Evolutionary conservation across 768 basidiomycete genomes (phyloP).

Genomic region (Russula ochroleuca): DNA sequence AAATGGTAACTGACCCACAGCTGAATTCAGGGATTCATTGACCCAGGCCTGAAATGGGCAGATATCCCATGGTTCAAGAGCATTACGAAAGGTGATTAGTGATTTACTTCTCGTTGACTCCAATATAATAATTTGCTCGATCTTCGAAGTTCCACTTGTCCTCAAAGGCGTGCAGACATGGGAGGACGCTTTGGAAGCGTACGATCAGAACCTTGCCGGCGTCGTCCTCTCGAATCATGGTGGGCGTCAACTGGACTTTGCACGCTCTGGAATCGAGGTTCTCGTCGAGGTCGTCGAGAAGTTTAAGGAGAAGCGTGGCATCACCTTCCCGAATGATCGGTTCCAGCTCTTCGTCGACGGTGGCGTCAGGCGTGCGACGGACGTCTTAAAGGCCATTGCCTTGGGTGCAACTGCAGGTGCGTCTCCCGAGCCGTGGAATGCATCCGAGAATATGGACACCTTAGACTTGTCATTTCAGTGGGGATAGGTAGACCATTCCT

Average conservation of each 20-base stretch:
- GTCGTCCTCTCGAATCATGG: conserved; percentile 59
- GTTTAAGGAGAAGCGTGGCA: conserved; percentile 58
- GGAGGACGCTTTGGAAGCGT: conserved; percentile 56
- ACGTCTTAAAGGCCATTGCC: conserved; percentile 84
- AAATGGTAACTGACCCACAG: background rate
- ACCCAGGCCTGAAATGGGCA: conserved; percentile 82
- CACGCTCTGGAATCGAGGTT: conserved; percentile 38
- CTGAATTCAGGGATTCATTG: conserved; percentile 76
- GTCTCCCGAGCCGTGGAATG: conserved; percentile 19
- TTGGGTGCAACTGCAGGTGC: conserved; percentile 83
- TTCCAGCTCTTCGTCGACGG: conserved; percentile 92
- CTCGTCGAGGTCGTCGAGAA: conserved; percentile 70
- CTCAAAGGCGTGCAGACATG: conserved; percentile 63
- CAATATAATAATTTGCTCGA: background rate
- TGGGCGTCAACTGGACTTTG: conserved; percentile 52
- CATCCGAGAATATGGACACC: background rate
- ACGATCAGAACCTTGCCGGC: conserved; percentile 43
- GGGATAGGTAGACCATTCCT: conserved; percentile 84
- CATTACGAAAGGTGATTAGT: conserved; percentile 55
- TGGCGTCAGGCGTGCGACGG: conserved; percentile 88
- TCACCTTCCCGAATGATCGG: conserved; percentile 69
- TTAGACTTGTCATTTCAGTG: conserved; percentile 38
- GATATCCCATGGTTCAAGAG: conserved; percentile 66
- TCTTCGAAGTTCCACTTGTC: conserved; percentile 49
- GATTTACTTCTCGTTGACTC: conserved; percentile 9